Base-by-base conservation (phyloP, 2,329 filamentous ascomycete species). In the Pseudocercospora ulei region DNA sequence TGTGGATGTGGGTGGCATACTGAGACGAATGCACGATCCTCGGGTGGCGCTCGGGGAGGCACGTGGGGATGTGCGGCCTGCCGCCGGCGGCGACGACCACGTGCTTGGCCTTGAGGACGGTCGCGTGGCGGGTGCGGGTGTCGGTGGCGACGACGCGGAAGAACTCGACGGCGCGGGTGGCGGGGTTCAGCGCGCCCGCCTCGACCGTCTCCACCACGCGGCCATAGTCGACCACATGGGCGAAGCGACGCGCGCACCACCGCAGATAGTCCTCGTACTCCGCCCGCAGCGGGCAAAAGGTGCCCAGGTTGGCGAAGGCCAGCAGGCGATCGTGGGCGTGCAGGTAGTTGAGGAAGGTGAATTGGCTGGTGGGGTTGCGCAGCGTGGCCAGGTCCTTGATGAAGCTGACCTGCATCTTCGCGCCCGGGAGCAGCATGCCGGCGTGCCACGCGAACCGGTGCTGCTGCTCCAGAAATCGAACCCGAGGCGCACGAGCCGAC, bases 401-500 rank as follows among this genome's bases (percentile, higher is more conserved):
- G 67, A 94, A 96, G 6, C 84, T 92, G 53, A 96, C 96, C 60
- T 96, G 88, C 88, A 96, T 96, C 65, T 82, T 86, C 36, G 87
- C 83, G 3, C 86, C 87, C 0, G 86, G 84, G 2, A 96, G 73
- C 43, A 95, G 76, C 88, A 96, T 96, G 43, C 88, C 88, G 0
- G 85, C 78, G 62, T 96, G 88, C 88, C 88, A 96, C 42, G 82
- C 76, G 57, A 96, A 96, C 31, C 71, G 66, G 19, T 69, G 57
- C 63, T 96, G 88, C 61, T 82, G 81, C 67, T 96, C 88, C 14
- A 96, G 65, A 63, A 95, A 96, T 28, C 83, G 72, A 3, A 93
- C 78, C 58, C 82, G 85, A 31, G 84, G 82, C 28, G 62, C 51
- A 41, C 58, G 55, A 39, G 53, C 55, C 8, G 59, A 56, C 3